phyloP scores from a whole-genome alignment of 768 basidiomycete genomes.

The Russula abietina region DNA sequence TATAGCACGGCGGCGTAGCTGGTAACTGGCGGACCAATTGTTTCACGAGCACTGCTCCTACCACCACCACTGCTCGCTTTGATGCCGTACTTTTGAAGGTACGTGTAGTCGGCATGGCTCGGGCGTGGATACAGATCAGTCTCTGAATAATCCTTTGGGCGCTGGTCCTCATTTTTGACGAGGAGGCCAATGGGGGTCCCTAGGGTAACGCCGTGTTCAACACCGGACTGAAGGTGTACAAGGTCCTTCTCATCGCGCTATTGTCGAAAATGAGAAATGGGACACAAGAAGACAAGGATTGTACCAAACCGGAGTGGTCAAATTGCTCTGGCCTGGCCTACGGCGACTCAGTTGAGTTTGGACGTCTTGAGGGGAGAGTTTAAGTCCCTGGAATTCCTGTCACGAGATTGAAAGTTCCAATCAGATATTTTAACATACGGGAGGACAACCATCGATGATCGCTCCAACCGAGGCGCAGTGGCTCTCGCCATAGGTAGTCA shows the following conservation, averaged over 20 bases:
- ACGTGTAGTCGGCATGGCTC: conserved; percentile 96
- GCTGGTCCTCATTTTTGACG: conserved; percentile 96
- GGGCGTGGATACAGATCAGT: conserved; percentile 97
- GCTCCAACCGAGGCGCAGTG: conserved; percentile 96
- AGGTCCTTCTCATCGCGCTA: conserved; percentile 94
- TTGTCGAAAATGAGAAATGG: background rate
- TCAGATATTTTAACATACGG: conserved; percentile 48
- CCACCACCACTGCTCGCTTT: conserved; percentile 98
- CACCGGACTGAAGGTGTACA: conserved; percentile 88
- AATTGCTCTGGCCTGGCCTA: conserved; percentile 91
- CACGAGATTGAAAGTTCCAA: background rate
- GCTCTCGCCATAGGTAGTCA: conserved; percentile 97
- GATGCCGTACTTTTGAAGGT: conserved; percentile 93
- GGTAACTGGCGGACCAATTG: conserved; percentile 58
- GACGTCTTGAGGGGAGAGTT: conserved; percentile 73
- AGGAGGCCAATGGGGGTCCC: conserved; percentile 97
- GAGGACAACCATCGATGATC: conserved; percentile 96
- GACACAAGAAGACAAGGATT: conserved; percentile 17
- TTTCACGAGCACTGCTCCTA: conserved; percentile 91
- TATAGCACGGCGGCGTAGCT: background rate
- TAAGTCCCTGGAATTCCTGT: conserved; percentile 57
- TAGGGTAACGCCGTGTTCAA: conserved; percentile 89
- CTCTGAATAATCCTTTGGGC: conserved; percentile 97
- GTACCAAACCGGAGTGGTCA: conserved; percentile 82
- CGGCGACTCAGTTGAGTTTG: conserved; percentile 88